Conservation (phyloP, 805 yeast genomes). For the Cyberlindnera samutprakarnensis region DNA sequence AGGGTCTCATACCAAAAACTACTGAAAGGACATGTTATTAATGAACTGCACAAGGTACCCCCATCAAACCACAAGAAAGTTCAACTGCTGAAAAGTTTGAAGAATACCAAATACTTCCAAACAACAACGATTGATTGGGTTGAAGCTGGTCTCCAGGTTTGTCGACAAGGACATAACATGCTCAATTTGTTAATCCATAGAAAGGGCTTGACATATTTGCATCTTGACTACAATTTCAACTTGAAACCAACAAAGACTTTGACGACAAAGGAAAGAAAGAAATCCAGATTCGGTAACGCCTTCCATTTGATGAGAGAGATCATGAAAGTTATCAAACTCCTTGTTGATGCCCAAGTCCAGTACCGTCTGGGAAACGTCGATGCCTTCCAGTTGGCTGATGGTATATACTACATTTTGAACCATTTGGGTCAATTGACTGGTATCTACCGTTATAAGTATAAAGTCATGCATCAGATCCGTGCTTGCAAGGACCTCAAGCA, state of each 20-base stretch:
- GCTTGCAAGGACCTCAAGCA: constrained; percentile 95
- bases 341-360: constrained; percentile 93
- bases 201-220: constrained; percentile 85
- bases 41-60: constrained; percentile 50
- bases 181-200: constrained; percentile 82
- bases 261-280: constrained; percentile 92
- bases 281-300: constrained; percentile 93
- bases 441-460: constrained; percentile 91
- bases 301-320: constrained; percentile 92
- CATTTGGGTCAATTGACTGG: constrained; percentile 97
- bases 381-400: constrained; percentile 93
- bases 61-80: constrained; percentile 42
- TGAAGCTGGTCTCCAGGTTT: constrained; percentile 93
- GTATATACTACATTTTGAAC: constrained; percentile 79
- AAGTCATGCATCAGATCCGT: constrained; percentile 96
- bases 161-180: constrained; percentile 93
- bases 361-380: constrained; percentile 85
- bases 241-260: constrained; percentile 93
- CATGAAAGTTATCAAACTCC: constrained; percentile 68
- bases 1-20: constrained; percentile 85
- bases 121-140: constrained; percentile 95
- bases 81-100: constrained; percentile 55
- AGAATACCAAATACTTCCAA: constrained; percentile 81
- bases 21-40: constrained; percentile 66
- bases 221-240: constrained; percentile 92